Evolutionary conservation across 805 yeast genomes (phyloP).

Genomic region (Tetrapisispora nanseiensis): DNA sequence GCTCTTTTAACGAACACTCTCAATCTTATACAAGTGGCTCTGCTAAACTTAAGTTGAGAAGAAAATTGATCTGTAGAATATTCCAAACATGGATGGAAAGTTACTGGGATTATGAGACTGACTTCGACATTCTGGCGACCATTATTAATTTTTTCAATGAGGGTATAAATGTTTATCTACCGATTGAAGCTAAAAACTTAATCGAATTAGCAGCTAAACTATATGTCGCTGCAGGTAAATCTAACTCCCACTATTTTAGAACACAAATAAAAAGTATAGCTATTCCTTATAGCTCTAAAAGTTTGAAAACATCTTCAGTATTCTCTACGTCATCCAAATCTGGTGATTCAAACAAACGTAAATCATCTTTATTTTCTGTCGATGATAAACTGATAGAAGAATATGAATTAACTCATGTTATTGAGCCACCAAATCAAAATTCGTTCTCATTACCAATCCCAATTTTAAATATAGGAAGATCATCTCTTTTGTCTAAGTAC

Average conservation of each 20-base stretch:
- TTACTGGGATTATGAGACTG: conserved; percentile 66
- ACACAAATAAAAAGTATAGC: conserved; percentile 30
- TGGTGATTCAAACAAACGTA: conserved; percentile 4
- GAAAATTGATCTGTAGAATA: conserved; percentile 57
- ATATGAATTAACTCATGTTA: conserved; percentile 39
- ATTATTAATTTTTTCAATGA: conserved; percentile 73
- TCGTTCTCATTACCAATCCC: conserved; percentile 29
- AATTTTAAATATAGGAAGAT: conserved; percentile 26
- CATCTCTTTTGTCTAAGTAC: conserved; percentile 30
- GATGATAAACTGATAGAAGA: conserved; percentile 47
- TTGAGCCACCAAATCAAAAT: conserved; percentile 32
- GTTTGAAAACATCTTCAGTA: not conserved
- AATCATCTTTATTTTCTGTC: conserved; percentile 24
- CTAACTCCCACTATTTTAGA: not conserved
- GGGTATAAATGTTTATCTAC: conserved; percentile 50
- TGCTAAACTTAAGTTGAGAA: conserved; percentile 45
- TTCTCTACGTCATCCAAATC: conserved; percentile 18
- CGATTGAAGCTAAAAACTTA: conserved; percentile 53
- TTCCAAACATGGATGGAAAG: conserved; percentile 84
- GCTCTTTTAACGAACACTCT: conserved; percentile 27
- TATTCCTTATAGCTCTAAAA: not conserved
- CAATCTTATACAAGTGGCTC: conserved; percentile 31
- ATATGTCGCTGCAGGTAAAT: conserved; percentile 22
- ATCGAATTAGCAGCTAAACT: conserved; percentile 55
- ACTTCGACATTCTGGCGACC: conserved; percentile 54